Percentiles rank a stretch among this genome's conserved stretches.
phyloP scores from a whole-genome alignment of 768 basidiomycete species.

The Stropharia rugosoannulata region DNA sequence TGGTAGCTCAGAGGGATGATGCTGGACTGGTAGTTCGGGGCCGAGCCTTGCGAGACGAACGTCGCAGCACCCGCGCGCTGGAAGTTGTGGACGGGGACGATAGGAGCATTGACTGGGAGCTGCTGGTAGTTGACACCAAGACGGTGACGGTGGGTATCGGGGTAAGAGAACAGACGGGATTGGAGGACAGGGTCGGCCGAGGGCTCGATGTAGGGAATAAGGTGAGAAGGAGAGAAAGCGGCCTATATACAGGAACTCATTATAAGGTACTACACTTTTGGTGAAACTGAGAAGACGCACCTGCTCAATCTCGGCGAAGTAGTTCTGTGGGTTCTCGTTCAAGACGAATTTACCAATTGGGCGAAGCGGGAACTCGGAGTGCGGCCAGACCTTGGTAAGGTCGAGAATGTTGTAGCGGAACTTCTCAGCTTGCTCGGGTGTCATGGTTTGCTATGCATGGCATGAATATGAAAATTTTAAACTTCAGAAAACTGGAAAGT shows the following conservation, averaged over 20 bases:
- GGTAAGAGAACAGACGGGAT: constrained; percentile 93
- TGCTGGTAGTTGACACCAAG: constrained; percentile 82
- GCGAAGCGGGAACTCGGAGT: constrained; percentile 84
- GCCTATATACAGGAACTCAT: constrained; percentile 36
- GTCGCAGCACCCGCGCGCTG: constrained; percentile 79
- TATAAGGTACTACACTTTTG: constrained; percentile 15
- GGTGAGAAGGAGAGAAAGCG: constrained; percentile 89
- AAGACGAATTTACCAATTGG: constrained; percentile 84
- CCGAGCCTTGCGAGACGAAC: constrained; percentile 75
- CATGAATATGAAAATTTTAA: background rate
- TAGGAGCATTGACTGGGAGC: constrained; percentile 83
- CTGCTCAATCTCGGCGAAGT: constrained; percentile 96
- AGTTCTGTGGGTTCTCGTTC: constrained; percentile 78
- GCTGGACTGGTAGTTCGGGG: constrained; percentile 87
- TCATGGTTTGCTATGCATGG: constrained; percentile 80
- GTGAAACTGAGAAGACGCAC: constrained; percentile 34
- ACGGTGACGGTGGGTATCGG: constrained; percentile 84
- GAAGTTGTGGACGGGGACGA: constrained; percentile 81
- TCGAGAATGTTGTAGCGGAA: constrained; percentile 92
- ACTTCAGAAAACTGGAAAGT: background rate
- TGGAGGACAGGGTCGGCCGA: constrained; percentile 93
- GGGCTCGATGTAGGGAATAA: constrained; percentile 86
- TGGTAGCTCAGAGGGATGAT: constrained; percentile 72
- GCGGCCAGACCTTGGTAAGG: constrained; percentile 91
- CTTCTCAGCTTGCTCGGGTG: constrained; percentile 83